These are phyloP conservation scores for Trichoderma guizhouense DNA, from an alignment of 2,329 filamentous ascomycete genomes.

Conservation along the genomic window DNA sequence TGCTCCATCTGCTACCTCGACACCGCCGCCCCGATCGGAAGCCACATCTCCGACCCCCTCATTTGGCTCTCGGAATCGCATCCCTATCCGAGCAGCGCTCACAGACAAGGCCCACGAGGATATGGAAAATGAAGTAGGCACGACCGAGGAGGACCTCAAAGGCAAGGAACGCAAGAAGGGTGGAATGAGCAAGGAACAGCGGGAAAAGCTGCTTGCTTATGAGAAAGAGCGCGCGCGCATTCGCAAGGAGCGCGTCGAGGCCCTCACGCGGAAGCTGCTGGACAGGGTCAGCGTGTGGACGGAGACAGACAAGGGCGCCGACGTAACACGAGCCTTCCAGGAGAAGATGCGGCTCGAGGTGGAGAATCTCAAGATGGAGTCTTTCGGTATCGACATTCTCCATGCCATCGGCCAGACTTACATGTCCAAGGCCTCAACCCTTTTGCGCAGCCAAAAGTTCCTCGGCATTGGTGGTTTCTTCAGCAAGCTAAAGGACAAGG, in stretches of 20 bases:
- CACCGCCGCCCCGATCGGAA: slow-evolving; percentile 33
- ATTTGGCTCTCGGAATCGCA: slow-evolving; percentile 43
- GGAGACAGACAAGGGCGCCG: slow-evolving; percentile 84
- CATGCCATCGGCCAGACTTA: slow-evolving; percentile 94
- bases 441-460: slow-evolving; percentile 95
- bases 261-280: slow-evolving; percentile 76
- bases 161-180: slow-evolving; percentile 78
- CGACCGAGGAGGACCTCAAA: slow-evolving; percentile 53
- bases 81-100: slow-evolving; percentile 79
- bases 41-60: slow-evolving; percentile 42
- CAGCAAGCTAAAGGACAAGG: slow-evolving; percentile 91
- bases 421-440: slow-evolving; percentile 77
- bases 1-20: slow-evolving; percentile 22
- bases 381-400: slow-evolving; percentile 91
- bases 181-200: slow-evolving; percentile 83
- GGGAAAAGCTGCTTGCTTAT: slow-evolving; percentile 83
- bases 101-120: slow-evolving; percentile 77
- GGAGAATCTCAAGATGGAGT: slow-evolving; percentile 99
- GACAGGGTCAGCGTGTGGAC: slow-evolving; percentile 94
- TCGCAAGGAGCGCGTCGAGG: slow-evolving; percentile 86
- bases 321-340: slow-evolving; percentile 85
- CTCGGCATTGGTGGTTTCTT: slow-evolving; percentile 96
- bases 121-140: slow-evolving; percentile 56
- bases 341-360: slow-evolving; percentile 93
- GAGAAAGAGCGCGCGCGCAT: slow-evolving; percentile 81